Base-by-base conservation (phyloP, 371 early-diverging fungal species). In the Choanephora cucurbitarum region DNA sequence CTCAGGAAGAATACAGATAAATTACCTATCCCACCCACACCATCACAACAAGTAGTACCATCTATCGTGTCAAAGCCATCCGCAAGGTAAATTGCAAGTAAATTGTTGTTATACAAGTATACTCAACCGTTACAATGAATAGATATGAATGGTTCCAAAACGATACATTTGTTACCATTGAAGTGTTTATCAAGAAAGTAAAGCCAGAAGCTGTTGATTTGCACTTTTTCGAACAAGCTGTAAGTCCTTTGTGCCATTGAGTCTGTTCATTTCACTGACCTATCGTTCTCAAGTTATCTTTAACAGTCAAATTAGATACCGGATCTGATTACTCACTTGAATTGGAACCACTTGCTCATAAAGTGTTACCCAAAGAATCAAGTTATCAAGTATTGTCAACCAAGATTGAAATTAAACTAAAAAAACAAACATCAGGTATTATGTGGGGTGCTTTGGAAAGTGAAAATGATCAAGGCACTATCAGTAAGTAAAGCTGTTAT, bases 101-200 rank as follows among this genome's bases (percentile, higher is more conserved):
- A 49, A 8, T 5, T 0, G n/a, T n/a, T n/a, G n/a, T n/a, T n/a
- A n/a, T n/a, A n/a, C n/a, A n/a, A n/a, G n/a, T n/a, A n/a, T n/a
- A n/a, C n/a, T n/a, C n/a, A n/a, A n/a, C 6, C 0, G 5, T 19
- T 22, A 11, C 2, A 31, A 32, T 7, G 31, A 15, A 11, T 69
- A 90, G 96, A 67, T 94, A 96, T 63, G 97, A 97, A 70, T 97
- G 96, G 96, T 96, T 92, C 75, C 98, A 98, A 77, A 97, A 88
- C 60, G 97, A 96, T 62, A 70, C 80, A 52, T 85, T 77, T 66
- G 89, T 98, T 41, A 92, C 88, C 9, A 76, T 98, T 39, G 86
- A 90, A 57, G 79, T 98, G 19, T 96, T 95, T 63, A 84, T 92
- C 70, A 96, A 95, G 77, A 89, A 91, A n/a, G 81, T 87, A 40